Evolutionary conservation across 116 monocot genomes (phyloP), one percentile per base, ranked within the genome.

Genomic region (Cymodocea nodosa): DNA sequence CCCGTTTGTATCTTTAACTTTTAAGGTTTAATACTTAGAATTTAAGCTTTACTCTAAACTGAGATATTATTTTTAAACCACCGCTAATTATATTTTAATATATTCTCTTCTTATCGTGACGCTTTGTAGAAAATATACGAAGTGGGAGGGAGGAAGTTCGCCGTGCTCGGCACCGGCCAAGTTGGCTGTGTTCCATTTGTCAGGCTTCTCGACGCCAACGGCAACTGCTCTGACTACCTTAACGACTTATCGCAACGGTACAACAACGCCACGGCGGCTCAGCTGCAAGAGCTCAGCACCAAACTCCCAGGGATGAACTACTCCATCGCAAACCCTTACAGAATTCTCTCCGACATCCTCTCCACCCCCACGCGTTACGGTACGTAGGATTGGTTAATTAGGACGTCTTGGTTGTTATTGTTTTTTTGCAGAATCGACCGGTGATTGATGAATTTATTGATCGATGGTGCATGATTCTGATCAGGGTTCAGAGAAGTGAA

Each of bases 141-240:
- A 12, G 67, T 66, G 18, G 74, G 74, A 51, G 74, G 59, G 8
- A 66, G 74, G 35, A 74, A 67, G 59, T 74, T 74, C n/a, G 59
- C 48, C 56, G 34, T 74, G 5, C 15, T 67, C 17, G 74, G 74
- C 23, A 9, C 18, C 24, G 11, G 44, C 23, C 24, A 5, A 4
- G 13, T 72, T 13, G 72, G 72, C 15, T 90, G 90, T 71, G 51
- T 56, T 49, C 90, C 90, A 5, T 39, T 35, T 6, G 22, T 76
- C 19, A 76, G 86, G 65, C 22, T 13, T 15, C 7, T n/a, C 23
- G 70, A 65, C 12, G 54, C 83, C 4, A 68, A 70, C 1, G 79
- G 73, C 0, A 79, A 58, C 20, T 90, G 90, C 63, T 30, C 74
- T 48, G 74, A 83, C 1, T 70, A 60, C n/a, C 35, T 86, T 52